Conservation (phyloP, 192 early-diverging fungal genomes). For the Coemansia sp. region DNA sequence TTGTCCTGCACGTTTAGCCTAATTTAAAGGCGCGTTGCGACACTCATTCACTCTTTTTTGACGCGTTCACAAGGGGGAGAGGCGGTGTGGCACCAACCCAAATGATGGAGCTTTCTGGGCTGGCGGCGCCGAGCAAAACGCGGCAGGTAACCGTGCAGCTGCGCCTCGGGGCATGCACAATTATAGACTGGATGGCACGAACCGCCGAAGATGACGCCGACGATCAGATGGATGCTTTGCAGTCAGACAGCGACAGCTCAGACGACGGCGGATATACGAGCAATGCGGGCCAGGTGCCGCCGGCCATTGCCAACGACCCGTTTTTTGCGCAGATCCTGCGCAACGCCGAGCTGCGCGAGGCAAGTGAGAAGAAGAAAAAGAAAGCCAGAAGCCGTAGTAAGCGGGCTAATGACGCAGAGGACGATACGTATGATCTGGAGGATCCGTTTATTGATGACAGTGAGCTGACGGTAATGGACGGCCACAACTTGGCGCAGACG, state of each 20-base stretch:
- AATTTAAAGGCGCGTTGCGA: not conserved
- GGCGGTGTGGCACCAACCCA: not conserved
- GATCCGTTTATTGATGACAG: conserved; percentile 56
- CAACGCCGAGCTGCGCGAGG: conserved; percentile 44
- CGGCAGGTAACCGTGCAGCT: conserved; percentile 37
- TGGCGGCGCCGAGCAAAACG: conserved; percentile 20
- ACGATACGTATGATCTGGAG: conserved; percentile 51
- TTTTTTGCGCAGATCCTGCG: conserved; percentile 48
- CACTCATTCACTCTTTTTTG: not conserved
- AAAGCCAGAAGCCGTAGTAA: conserved; percentile 15
- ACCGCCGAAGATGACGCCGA: conserved; percentile 18
- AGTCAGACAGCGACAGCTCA: conserved; percentile 29
- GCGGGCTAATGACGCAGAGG: conserved; percentile 27
- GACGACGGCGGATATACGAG: conserved; percentile 40
- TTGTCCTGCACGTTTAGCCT: not conserved
- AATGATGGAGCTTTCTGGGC: conserved; percentile 37
- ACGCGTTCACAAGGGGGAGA: not conserved
- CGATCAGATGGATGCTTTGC: conserved; percentile 11
- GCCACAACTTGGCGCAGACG: conserved; percentile 30
- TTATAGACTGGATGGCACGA: conserved; percentile 39
- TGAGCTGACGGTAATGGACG: conserved; percentile 51
- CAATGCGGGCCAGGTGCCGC: conserved; percentile 38
- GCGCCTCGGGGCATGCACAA: conserved; percentile 44
- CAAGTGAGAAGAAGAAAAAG: conserved; percentile 15
- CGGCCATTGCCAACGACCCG: conserved; percentile 53